These are phyloP conservation scores for Pseudocercospora fuligena DNA, from an alignment of 2,329 filamentous ascomycete genomes.

Conservation along the genomic window DNA sequence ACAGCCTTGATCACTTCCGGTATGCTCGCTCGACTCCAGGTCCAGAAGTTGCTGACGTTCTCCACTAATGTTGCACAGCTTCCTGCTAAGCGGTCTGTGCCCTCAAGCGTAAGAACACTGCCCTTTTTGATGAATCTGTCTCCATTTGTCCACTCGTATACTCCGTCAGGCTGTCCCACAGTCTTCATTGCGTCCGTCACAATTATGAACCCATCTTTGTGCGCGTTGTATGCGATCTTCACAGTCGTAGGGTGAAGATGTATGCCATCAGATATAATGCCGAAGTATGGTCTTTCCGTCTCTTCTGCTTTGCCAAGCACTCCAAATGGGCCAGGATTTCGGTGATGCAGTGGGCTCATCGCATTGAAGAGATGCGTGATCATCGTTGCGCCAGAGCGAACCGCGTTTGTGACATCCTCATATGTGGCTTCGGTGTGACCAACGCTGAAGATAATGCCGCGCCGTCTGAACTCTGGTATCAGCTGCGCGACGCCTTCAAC, in stretches of 20 bases:
- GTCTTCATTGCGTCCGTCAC: conserved; percentile 94
- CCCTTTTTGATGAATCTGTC: conserved; percentile 72
- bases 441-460: conserved; percentile 73
- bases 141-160: conserved; percentile 83
- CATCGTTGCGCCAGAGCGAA: conserved; percentile 56
- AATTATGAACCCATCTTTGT: conserved; percentile 82
- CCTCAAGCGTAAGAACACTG: conserved; percentile 73
- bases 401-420: conserved; percentile 51
- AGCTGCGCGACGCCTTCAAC: conserved; percentile 64
- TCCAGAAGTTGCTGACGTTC: conserved; percentile 80
- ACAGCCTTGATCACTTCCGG: conserved; percentile 73
- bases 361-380: conserved; percentile 63
- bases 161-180: conserved; percentile 80
- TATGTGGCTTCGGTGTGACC: conserved; percentile 58
- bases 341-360: conserved; percentile 63
- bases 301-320: conserved; percentile 67
- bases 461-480: conserved; percentile 68
- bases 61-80: conserved; percentile 65
- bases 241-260: conserved; percentile 87
- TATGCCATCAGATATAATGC: conserved; percentile 87
- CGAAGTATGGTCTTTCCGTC: conserved; percentile 73
- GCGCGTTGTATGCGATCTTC: conserved; percentile 85
- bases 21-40: conserved; percentile 71
- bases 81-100: conserved; percentile 75
- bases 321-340: conserved; percentile 88